A percentile compares a stretch with the other conserved stretches of the same genome.
These are phyloP conservation scores for Allium cepa DNA, from an alignment of 106 monocot species.

Conservation along the genomic window DNA sequence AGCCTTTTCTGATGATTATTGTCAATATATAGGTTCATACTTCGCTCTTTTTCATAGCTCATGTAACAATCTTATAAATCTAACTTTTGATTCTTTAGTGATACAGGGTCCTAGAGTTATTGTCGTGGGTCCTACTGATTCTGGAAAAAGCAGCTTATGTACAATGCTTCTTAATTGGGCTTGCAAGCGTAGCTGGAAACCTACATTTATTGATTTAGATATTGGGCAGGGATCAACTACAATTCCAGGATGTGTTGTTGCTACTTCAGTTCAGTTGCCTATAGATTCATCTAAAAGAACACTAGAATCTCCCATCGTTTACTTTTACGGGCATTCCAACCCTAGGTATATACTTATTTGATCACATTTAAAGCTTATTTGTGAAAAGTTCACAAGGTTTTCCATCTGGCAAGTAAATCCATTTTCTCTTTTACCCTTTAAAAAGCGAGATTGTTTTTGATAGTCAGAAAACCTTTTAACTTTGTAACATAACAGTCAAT, in stretches of 20 bases:
- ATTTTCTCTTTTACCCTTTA: too few species aligned
- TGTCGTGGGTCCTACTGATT: slow-evolving; percentile 96
- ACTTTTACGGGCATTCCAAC: slow-evolving; percentile 82
- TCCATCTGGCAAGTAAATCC: too few species aligned
- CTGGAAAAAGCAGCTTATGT: slow-evolving; percentile 91
- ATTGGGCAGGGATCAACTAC: slow-evolving; percentile 94
- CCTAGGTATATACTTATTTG: slow-evolving; percentile 44
- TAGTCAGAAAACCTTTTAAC: too few species aligned
- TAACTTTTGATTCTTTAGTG: slow-evolving; percentile 5
- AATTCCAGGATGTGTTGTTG: slow-evolving; percentile 87
- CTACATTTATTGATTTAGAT: slow-evolving; percentile 97
- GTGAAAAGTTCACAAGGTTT: too few species aligned
- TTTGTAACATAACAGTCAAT: too few species aligned
- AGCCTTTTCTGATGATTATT: too few species aligned
- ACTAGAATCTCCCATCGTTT: slow-evolving; percentile 82
- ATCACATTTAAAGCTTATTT: neutral
- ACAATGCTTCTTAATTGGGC: slow-evolving; percentile 99
- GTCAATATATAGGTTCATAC: too few species aligned
- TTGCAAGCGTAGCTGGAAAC: slow-evolving; percentile 84
- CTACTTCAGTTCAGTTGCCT: slow-evolving; percentile 95
- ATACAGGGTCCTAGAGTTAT: slow-evolving; percentile 92
- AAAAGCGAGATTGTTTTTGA: too few species aligned
- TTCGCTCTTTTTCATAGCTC: too few species aligned
- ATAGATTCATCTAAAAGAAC: slow-evolving; percentile 78
- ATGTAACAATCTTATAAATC: neutral